A percentile compares a stretch with the other conserved stretches of the same genome.
Evolutionary conservation across 1,139 yeast species (phyloP).

Genomic region (Lodderomyces metapsilosis): DNA sequence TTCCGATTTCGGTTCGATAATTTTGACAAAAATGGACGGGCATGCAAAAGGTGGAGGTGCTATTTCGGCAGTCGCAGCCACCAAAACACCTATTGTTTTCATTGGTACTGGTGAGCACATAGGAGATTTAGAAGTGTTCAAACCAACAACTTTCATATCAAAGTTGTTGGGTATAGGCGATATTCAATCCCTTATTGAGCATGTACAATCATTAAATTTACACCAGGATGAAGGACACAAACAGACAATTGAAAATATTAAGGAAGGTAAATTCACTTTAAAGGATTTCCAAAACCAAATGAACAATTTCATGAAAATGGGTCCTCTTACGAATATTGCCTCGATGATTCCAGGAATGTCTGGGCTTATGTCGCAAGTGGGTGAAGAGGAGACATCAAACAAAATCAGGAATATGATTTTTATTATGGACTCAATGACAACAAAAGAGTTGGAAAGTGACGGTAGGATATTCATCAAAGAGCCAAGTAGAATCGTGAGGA

Average conservation of each 20-base stretch:
- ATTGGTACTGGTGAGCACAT: slow-evolving; percentile 99
- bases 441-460: slow-evolving; percentile 85
- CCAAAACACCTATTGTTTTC: slow-evolving; percentile 92
- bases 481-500: slow-evolving; percentile 84
- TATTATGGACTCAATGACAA: slow-evolving; percentile 96
- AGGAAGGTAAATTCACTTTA: slow-evolving; percentile 91
- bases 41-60: slow-evolving; percentile 99
- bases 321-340: slow-evolving; percentile 90
- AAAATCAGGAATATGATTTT: slow-evolving; percentile 86
- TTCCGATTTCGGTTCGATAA: slow-evolving; percentile 91
- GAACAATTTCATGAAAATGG: slow-evolving; percentile 95
- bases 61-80: slow-evolving; percentile 96
- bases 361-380: slow-evolving; percentile 78
- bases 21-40: slow-evolving; percentile 96
- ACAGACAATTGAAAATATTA: slow-evolving; percentile 88
- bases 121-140: slow-evolving; percentile 86
- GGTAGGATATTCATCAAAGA: slow-evolving; percentile 78
- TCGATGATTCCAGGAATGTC: slow-evolving; percentile 95
- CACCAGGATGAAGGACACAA: slow-evolving; percentile 70
- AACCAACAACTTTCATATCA: slow-evolving; percentile 86
- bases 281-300: slow-evolving; percentile 92
- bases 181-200: slow-evolving; percentile 90
- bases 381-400: slow-evolving; percentile 85
- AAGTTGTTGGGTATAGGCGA: slow-evolving; percentile 94
- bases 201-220: slow-evolving; percentile 81